A percentile compares a stretch with the other conserved stretches of the same genome.
Conservation (phyloP, 1,284 basidiomycete genomes). For the Boletus smithii region DNA sequence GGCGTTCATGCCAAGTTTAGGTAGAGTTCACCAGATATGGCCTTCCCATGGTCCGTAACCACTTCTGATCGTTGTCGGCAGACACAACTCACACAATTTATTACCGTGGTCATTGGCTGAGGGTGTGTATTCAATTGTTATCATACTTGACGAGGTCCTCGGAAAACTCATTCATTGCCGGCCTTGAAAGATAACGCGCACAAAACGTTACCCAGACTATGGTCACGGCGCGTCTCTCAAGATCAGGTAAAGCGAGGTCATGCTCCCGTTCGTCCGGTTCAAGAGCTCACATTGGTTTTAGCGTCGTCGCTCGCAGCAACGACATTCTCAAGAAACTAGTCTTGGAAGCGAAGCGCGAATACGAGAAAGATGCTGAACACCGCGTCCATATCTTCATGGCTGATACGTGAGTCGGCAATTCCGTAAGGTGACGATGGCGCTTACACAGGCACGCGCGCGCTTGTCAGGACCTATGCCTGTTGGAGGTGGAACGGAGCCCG, state of each 20-base stretch:
- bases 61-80: slow-evolving; percentile 31
- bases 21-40: slow-evolving; percentile 41
- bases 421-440: slow-evolving; percentile 8
- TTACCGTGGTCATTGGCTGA: slow-evolving; percentile 81
- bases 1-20: slow-evolving; percentile 70
- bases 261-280: not conserved
- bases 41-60: slow-evolving; percentile 23
- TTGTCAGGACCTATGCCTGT: slow-evolving; percentile 57
- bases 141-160: slow-evolving; percentile 11
- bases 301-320: slow-evolving; percentile 81
- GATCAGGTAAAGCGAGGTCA: slow-evolving; percentile 54
- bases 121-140: slow-evolving; percentile 45
- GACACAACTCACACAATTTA: slow-evolving; percentile 84
- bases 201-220: slow-evolving; percentile 70
- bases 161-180: slow-evolving; percentile 28
- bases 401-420: slow-evolving; percentile 61
- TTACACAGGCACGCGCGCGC: slow-evolving; percentile 4
- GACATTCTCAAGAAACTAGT: slow-evolving; percentile 81
- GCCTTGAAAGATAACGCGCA: slow-evolving; percentile 65
- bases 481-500: slow-evolving; percentile 86
- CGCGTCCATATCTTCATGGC: slow-evolving; percentile 84
- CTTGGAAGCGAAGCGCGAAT: slow-evolving; percentile 78
- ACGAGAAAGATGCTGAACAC: slow-evolving; percentile 84
- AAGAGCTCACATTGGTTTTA: slow-evolving; percentile 31
- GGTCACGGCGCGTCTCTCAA: slow-evolving; percentile 66